Conservation (phyloP, 805 yeast species). For the Wickerhamiella azyma region DNA sequence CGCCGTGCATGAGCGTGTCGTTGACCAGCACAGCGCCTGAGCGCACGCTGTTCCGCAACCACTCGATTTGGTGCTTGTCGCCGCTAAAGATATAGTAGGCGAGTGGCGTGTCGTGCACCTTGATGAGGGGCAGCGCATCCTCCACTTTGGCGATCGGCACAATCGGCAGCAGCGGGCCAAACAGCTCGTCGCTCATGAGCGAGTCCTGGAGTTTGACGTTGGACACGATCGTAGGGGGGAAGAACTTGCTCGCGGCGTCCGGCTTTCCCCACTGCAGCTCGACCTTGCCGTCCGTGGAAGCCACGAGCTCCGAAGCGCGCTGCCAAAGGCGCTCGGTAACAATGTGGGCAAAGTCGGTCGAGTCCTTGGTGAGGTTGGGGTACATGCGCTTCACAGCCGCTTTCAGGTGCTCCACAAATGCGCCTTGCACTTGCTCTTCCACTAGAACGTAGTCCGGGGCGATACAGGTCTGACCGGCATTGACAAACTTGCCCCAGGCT, state of each 20-base stretch:
- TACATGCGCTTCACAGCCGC: conserved; percentile 34
- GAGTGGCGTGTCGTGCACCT: conserved; percentile 59
- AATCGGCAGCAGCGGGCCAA: conserved; percentile 78
- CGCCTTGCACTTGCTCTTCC: conserved; percentile 42
- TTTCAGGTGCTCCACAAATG: conserved; percentile 34
- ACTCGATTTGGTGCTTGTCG: conserved; percentile 34
- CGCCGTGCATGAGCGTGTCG: conserved; percentile 62
- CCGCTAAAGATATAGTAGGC: conserved; percentile 59
- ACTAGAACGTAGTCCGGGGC: conserved; percentile 73
- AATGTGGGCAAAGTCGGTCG: conserved; percentile 43
- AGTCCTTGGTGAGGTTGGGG: conserved; percentile 27
- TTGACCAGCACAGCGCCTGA: conserved; percentile 63
- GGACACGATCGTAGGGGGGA: conserved; percentile 63
- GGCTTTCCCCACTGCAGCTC: conserved; percentile 23
- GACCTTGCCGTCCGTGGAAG: conserved; percentile 19
- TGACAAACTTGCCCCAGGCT: conserved; percentile 63
- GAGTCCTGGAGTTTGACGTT: conserved; percentile 53
- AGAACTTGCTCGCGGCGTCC: conserved; percentile 31
- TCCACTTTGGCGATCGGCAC: conserved; percentile 33
- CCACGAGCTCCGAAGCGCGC: conserved; percentile 33
- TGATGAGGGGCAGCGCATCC: conserved; percentile 23
- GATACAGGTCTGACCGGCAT: conserved; percentile 84
- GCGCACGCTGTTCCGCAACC: conserved; percentile 40
- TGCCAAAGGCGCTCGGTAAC: conserved; percentile 41
- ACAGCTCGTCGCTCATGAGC: conserved; percentile 61